Evolutionary conservation across 2,329 filamentous ascomycete species (phyloP).

Genomic region (Passalora sequoiae): DNA sequence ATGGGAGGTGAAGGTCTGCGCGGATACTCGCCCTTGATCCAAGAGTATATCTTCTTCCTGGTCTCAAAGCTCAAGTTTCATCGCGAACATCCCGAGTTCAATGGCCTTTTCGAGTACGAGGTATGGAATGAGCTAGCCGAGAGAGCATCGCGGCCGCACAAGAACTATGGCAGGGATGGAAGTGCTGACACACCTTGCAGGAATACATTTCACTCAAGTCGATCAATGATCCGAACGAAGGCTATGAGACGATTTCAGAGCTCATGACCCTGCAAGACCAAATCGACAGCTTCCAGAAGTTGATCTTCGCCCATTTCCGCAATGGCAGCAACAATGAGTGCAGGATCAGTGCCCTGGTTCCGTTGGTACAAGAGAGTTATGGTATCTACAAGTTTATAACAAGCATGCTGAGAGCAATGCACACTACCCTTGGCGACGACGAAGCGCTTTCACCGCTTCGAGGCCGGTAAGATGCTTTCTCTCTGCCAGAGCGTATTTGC

Average conservation of each 20-base stretch:
- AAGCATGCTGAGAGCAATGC: conserved; percentile 98
- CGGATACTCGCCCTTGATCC: conserved; percentile 84
- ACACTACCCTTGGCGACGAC: conserved; percentile 81
- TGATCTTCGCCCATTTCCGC: conserved; percentile 96
- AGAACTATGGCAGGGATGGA: not conserved
- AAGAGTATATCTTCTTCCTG: conserved; percentile 94
- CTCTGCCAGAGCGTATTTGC: not conserved
- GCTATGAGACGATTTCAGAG: conserved; percentile 92
- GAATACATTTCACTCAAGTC: conserved; percentile 97
- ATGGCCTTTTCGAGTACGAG: conserved; percentile 97
- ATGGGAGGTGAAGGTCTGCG: conserved; percentile 64
- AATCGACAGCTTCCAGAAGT: conserved; percentile 96
- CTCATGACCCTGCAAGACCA: conserved; percentile 96
- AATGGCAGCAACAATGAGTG: conserved; percentile 92
- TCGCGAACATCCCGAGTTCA: conserved; percentile 94
- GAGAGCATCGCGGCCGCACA: not conserved
- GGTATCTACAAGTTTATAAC: conserved; percentile 99
- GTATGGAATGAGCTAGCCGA: not conserved
- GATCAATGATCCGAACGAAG: conserved; percentile 97
- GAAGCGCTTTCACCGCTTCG: conserved; percentile 86
- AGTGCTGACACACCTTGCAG: conserved; percentile 15
- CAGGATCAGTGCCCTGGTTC: conserved; percentile 86
- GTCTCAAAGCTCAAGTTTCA: conserved; percentile 95
- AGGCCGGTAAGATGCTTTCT: conserved; percentile 47
- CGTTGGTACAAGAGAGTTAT: conserved; percentile 94